Percentiles rank a stretch among this genome's conserved stretches.
Evolutionary conservation across 495 filamentous ascomycete genomes (phyloP).

Genomic region (Extremus antarcticus): DNA sequence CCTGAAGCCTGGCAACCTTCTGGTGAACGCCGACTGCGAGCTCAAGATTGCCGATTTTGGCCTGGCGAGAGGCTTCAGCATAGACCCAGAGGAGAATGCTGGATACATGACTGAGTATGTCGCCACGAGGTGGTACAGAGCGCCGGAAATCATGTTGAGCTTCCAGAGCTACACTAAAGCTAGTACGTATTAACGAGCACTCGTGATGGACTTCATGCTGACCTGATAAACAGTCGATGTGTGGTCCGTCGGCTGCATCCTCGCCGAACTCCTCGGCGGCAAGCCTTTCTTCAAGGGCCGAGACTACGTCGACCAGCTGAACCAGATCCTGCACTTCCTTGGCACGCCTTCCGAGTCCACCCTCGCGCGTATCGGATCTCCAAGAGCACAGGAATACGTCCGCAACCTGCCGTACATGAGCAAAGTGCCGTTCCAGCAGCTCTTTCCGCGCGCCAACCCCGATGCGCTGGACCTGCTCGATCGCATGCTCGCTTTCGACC

Average conservation of each 20-base stretch:
- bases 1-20: constrained; percentile 90
- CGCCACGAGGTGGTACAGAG: constrained; percentile 96
- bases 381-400: constrained; percentile 94
- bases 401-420: constrained; percentile 95
- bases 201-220: background rate
- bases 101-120: constrained; percentile 99
- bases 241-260: constrained; percentile 97
- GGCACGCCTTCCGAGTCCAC: constrained; percentile 95
- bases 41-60: constrained; percentile 99
- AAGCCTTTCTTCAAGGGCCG: constrained; percentile 98
- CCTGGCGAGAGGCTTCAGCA: constrained; percentile 77
- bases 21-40: constrained; percentile 98
- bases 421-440: constrained; percentile 73
- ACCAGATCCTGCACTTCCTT: constrained; percentile 97
- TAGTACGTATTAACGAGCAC: constrained; percentile 34
- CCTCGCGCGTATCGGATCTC: constrained; percentile 84
- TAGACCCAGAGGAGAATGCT: constrained; percentile 91
- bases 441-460: constrained; percentile 92
- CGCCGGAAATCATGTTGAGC: constrained; percentile 99
- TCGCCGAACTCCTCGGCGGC: constrained; percentile 90
- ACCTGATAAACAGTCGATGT: constrained; percentile 64
- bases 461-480: constrained; percentile 92
- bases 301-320: constrained; percentile 97
- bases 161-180: constrained; percentile 99
- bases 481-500: constrained; percentile 95